These are phyloP conservation scores for Fusarium concolor DNA, from an alignment of 2,329 filamentous ascomycete genomes.

Conservation along the genomic window DNA sequence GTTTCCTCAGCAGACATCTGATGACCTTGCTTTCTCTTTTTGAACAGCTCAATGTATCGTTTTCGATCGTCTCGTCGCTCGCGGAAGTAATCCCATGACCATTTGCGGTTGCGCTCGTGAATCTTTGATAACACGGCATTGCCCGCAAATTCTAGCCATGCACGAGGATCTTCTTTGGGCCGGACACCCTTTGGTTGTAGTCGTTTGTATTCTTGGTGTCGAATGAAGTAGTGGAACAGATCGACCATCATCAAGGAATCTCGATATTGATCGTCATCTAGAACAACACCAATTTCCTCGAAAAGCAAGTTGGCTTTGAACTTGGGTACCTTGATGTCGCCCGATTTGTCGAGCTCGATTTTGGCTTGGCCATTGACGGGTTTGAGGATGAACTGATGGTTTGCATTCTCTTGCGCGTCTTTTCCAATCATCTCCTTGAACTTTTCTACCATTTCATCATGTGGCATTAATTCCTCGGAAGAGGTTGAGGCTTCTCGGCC, in stretches of 20 bases:
- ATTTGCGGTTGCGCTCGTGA: conserved; percentile 89
- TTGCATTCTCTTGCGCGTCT: conserved; percentile 66
- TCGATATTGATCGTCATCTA: conserved; percentile 97
- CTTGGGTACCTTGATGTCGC: conserved; percentile 80
- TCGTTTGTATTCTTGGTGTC: conserved; percentile 96
- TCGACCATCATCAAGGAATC: conserved; percentile 98
- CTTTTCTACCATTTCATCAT: conserved; percentile 80
- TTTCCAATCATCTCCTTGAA: conserved; percentile 85
- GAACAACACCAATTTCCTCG: conserved; percentile 96
- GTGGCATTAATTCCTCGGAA: conserved; percentile 69
- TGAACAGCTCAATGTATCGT: conserved; percentile 93
- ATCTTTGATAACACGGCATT: conserved; percentile 93
- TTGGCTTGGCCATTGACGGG: conserved; percentile 96
- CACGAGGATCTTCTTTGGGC: conserved; percentile 89
- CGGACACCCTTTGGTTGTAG: conserved; percentile 83
- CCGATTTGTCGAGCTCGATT: conserved; percentile 94
- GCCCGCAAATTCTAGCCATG: conserved; percentile 93
- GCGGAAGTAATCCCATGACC: conserved; percentile 96
- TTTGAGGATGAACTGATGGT: conserved; percentile 94
- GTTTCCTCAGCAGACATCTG: conserved; percentile 77
- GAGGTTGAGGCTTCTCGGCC: conserved; percentile 72
- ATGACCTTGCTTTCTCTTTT: conserved; percentile 85
- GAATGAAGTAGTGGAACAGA: conserved; percentile 97
- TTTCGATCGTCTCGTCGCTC: conserved; percentile 91
- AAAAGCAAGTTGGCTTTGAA: conserved; percentile 93